phyloP scores from a whole-genome alignment of 345 rosid species.

The Raphanus raphanistrum region DNA sequence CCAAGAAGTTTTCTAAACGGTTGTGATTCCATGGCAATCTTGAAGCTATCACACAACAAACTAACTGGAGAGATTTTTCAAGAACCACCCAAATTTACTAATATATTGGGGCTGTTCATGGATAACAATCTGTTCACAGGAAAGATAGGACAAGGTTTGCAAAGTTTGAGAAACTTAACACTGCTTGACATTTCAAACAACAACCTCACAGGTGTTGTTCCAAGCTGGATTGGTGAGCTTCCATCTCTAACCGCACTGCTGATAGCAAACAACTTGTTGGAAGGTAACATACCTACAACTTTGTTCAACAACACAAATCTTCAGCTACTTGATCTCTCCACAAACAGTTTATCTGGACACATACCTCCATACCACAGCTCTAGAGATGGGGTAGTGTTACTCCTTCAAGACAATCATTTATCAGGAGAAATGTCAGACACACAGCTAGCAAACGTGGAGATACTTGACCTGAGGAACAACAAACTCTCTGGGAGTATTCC shows the following conservation, averaged over 20 bases:
- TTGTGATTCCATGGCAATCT: background rate
- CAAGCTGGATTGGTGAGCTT: conserved; percentile 17
- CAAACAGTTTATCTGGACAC: background rate
- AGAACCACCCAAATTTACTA: background rate
- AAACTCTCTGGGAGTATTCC: conserved; percentile 8
- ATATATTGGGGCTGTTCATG: background rate
- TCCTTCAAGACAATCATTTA: background rate
- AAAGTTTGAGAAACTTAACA: background rate
- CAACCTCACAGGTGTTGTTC: conserved; percentile 9
- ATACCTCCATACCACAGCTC: background rate
- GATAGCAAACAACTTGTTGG: background rate
- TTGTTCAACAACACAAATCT: background rate
- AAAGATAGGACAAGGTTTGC: conserved; percentile 10
- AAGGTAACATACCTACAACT: background rate
- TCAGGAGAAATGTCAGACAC: conserved; percentile 4
- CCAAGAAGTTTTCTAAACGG: background rate
- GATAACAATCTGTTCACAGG: background rate
- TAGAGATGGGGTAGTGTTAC: background rate
- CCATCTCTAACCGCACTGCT: background rate
- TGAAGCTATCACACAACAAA: conserved; percentile 20
- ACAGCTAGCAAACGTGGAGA: background rate
- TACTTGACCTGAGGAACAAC: conserved; percentile 23
- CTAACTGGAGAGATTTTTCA: background rate
- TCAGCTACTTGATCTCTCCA: background rate
- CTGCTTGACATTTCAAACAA: conserved; percentile 10